Conservation (phyloP, 2,329 filamentous ascomycete genomes). For the Phoma sp. region DNA sequence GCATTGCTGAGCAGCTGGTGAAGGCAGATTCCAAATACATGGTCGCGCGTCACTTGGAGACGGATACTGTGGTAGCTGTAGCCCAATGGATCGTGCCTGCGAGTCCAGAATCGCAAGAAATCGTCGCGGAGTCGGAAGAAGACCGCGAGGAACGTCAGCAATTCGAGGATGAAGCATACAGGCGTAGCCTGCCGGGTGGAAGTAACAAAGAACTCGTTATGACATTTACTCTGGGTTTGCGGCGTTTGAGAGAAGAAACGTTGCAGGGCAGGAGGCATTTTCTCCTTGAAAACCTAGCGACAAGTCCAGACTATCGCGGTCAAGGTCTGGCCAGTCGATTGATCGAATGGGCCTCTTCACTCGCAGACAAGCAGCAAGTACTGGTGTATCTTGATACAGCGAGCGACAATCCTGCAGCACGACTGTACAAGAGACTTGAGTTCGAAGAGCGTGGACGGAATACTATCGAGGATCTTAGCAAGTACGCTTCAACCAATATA, state of each 20-base stretch:
- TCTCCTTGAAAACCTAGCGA: constrained; percentile 37
- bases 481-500: constrained; percentile 9
- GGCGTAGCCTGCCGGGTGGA: constrained; percentile 23
- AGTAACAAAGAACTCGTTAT: constrained; percentile 37
- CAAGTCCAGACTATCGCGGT: constrained; percentile 32
- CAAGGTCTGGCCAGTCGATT: constrained; percentile 31
- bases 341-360: constrained; percentile 19
- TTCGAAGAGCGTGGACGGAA: constrained; percentile 30
- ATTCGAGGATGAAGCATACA: constrained; percentile 32
- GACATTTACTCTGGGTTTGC: constrained; percentile 25
- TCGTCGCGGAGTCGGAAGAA: constrained; percentile 17
- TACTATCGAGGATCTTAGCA: constrained; percentile 25
- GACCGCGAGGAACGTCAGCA: constrained; percentile 29
- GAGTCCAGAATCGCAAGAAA: neutral
- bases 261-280: constrained; percentile 25
- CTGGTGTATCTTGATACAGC: constrained; percentile 37
- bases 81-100: constrained; percentile 35
- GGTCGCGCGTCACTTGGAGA: constrained; percentile 19
- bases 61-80: constrained; percentile 25
- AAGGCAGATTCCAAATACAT: constrained; percentile 14
- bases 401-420: constrained; percentile 30
- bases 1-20: constrained; percentile 27
- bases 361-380: constrained; percentile 25
- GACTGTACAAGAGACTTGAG: constrained; percentile 33
- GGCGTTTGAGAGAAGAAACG: constrained; percentile 18